phyloP scores from a whole-genome alignment of 139 green algal genomes.

The Coelastrella sp. region DNA sequence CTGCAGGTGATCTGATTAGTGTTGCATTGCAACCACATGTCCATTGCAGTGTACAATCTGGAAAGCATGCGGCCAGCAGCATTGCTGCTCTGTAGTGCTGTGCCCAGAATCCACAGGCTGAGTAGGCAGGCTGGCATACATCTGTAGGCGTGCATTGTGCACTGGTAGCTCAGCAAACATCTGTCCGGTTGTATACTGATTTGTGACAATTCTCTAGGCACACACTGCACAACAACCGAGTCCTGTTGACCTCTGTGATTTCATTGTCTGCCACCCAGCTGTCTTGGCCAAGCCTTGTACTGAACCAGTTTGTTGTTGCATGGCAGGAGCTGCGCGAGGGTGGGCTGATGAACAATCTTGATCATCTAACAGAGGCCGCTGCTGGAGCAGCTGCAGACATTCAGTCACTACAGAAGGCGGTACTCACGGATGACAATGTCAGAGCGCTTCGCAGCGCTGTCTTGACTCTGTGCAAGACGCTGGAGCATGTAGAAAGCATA shows the following conservation, averaged over 20 bases:
- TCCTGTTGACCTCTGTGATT: no score
- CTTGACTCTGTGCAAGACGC: constrained; percentile 76
- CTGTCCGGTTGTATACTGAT: no score
- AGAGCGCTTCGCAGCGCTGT: constrained; percentile 80
- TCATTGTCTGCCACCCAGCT: neutral
- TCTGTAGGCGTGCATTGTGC: no score
- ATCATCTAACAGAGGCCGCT: constrained; percentile 85
- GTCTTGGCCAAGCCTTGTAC: neutral
- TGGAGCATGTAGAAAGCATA: constrained; percentile 86
- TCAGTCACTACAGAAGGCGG: constrained; percentile 81
- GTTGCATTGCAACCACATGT: neutral
- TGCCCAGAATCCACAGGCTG: neutral
- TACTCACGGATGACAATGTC: constrained; percentile 96
- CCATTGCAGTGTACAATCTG: no score
- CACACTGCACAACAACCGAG: no score
- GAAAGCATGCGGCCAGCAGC: neutral
- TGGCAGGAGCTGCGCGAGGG: constrained; percentile 72
- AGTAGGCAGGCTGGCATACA: neutral
- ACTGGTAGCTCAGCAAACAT: no score
- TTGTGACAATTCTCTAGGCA: no score
- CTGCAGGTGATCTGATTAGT: constrained; percentile 36
- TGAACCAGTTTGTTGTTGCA: neutral
- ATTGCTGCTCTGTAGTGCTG: neutral
- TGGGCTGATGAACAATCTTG: constrained; percentile 83
- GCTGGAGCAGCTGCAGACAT: constrained; percentile 86